Evolutionary conservation across 352 stramenopile genomes (phyloP), one percentile per base, ranked within the genome.

Genomic region (Pythium periplocum): DNA sequence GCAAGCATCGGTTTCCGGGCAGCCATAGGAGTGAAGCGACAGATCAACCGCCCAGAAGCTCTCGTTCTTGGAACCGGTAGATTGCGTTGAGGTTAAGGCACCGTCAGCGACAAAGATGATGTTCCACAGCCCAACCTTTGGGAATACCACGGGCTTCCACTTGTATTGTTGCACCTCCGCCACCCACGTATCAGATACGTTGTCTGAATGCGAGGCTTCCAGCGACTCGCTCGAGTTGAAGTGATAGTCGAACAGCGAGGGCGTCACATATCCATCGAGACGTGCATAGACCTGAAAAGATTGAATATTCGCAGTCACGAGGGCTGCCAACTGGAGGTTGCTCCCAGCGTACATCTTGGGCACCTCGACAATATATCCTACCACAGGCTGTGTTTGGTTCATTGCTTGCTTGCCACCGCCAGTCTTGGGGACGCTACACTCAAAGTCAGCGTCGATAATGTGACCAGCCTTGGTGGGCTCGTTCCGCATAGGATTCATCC

Each of bases 211-310:
- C 12, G 42, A 43, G 6, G 37, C 12, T 1, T 48, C 47, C 40
- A 55, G 57, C 3, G 45, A 48, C 4, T 43, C 45, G 4, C 30
- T 41, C 12, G 61, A 60, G 41, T 59, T 60, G 53, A 71, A 76
- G 31, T 45, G 43, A 48, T 71, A 73, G 45, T 76, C 68, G 37
- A 57, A 73, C 4, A 35, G 40, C 4, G 56, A 45, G 3, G 45
- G 32, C 26, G 64, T 69, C 34, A 64, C 51, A 41, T 60, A 66
- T 6, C 44, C 68, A 33, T 60, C 50, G 30, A 71, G 54, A 33
- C 68, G 61, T 12, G 62, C 67, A 47, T 62, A 73, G 5, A 76
- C 48, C 11, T 61, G 44, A 39, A 69, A 68, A n/a, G 54, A 51
- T 45, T 45, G n/a, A 32, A 76, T 32, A 40, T 76, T 68, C 11